Evolutionary conservation across 2,329 filamentous ascomycete species (phyloP).

Genomic region (Sclerotinia trifoliorum): DNA sequence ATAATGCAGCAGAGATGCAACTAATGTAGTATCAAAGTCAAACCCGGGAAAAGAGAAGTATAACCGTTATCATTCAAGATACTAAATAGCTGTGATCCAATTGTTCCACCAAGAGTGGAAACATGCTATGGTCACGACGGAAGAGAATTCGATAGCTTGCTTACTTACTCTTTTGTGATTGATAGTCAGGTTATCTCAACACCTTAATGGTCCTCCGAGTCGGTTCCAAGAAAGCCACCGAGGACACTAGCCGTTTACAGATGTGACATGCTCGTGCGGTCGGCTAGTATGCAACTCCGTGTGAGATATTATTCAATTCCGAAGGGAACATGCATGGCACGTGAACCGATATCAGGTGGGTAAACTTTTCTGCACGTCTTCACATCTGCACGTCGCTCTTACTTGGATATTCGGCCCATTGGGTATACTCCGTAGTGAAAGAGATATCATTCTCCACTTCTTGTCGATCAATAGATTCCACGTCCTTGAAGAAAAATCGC

Average conservation of each 20-base stretch:
- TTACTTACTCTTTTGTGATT: neutral
- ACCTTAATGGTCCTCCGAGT: neutral
- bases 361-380: neutral
- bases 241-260: neutral
- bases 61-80: neutral
- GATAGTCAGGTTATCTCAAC: neutral
- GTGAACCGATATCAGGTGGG: neutral
- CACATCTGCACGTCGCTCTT: neutral
- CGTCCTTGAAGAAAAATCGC: neutral
- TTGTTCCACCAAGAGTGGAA: neutral
- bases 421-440: neutral
- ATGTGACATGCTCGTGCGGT: neutral
- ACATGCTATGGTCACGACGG: neutral
- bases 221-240: neutral
- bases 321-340: neutral
- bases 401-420: neutral
- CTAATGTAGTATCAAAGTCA: neutral
- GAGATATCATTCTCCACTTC: neutral
- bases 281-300: neutral
- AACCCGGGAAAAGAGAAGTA: neutral
- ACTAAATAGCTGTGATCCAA: neutral
- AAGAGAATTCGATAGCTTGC: slow-evolving; percentile 3
- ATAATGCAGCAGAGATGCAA: neutral
- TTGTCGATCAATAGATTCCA: neutral
- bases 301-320: neutral